Conservation (phyloP, 441 rosid species). For the Pelargonium australe region DNA sequence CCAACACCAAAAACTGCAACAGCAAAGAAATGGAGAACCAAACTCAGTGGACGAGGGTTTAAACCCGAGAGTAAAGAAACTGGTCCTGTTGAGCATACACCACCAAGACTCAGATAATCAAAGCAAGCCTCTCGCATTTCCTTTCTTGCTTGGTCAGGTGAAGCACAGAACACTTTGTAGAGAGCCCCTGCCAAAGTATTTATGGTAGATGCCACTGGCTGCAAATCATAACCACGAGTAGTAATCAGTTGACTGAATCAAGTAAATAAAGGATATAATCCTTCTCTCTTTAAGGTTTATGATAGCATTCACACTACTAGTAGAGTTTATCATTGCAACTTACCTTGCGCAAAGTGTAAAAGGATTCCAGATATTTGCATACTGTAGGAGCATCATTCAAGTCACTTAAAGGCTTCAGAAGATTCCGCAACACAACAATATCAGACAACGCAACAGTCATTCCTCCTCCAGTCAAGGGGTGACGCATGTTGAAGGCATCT, state of each 20-base stretch:
- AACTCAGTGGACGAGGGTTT: conserved; percentile 65
- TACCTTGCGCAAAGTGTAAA: conserved; percentile 86
- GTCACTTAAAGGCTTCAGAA: conserved; percentile 60
- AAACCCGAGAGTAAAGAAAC: conserved; percentile 71
- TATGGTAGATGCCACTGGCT: conserved; percentile 84
- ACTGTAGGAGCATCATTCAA: conserved; percentile 58
- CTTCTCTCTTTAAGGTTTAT: background rate
- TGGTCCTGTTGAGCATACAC: conserved; percentile 61
- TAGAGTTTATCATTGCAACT: conserved; percentile 11
- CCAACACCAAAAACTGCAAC: conserved; percentile 78
- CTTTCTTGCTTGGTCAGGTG: conserved; percentile 62
- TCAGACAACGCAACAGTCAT: conserved; percentile 92
- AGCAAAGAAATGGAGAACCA: conserved; percentile 77
- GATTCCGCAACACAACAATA: conserved; percentile 66
- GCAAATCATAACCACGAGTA: conserved; percentile 22
- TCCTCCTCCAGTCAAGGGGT: conserved; percentile 94
- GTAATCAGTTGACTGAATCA: background rate
- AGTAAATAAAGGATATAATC: background rate
- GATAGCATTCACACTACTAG: background rate
- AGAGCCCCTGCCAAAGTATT: conserved; percentile 78
- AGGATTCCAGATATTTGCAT: conserved; percentile 77
- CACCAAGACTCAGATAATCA: conserved; percentile 76
- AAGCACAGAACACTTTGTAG: conserved; percentile 72
- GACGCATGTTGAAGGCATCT: conserved; percentile 97
- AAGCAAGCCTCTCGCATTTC: conserved; percentile 85